These are phyloP conservation scores for Fusarium ambrosium DNA, from an alignment of 2,329 filamentous ascomycete species.

Conservation along the genomic window DNA sequence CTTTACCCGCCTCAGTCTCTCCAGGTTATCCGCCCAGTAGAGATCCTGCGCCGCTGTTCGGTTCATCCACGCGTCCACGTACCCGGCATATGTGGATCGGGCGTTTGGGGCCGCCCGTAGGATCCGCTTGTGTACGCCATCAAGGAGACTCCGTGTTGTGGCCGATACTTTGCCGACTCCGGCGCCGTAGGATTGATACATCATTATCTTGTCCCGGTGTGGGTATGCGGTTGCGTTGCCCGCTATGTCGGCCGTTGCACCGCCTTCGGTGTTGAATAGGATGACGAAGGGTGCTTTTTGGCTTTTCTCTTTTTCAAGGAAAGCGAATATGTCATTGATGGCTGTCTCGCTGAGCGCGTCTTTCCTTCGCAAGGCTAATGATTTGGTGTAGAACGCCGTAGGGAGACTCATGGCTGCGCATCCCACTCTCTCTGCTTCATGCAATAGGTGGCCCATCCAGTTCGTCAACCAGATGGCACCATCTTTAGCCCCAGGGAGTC, in stretches of 20 bases:
- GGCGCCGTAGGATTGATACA: slow-evolving; percentile 73
- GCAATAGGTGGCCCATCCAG: slow-evolving; percentile 72
- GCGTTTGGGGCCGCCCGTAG: slow-evolving; percentile 46
- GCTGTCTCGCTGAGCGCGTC: slow-evolving; percentile 61
- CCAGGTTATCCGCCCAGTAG: slow-evolving; percentile 56
- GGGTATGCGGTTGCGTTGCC: slow-evolving; percentile 71
- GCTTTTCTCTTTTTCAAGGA: slow-evolving; percentile 62
- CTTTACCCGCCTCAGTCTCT: slow-evolving; percentile 53
- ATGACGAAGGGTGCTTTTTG: slow-evolving; percentile 71
- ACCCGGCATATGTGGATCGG: slow-evolving; percentile 71
- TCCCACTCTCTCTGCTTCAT: slow-evolving; percentile 63
- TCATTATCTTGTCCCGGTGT: slow-evolving; percentile 74
- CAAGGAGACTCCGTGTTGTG: slow-evolving; percentile 64
- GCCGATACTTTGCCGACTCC: slow-evolving; percentile 60
- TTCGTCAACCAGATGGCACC: slow-evolving; percentile 66
- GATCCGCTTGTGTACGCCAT: slow-evolving; percentile 63
- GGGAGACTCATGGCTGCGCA: slow-evolving; percentile 63
- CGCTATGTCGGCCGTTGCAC: slow-evolving; percentile 69
- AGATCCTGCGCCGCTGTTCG: slow-evolving; percentile 51
- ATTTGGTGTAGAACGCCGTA: slow-evolving; percentile 69
- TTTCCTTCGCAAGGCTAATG: slow-evolving; percentile 64
- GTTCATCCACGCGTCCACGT: slow-evolving; percentile 68
- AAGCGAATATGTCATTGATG: slow-evolving; percentile 66
- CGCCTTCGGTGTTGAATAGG: slow-evolving; percentile 73
- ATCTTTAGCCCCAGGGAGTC: slow-evolving; percentile 57